Percentiles rank a stretch among this genome's conserved stretches.
Conservation (phyloP, 768 basidiomycete species). For the Termitomyces sp. region DNA sequence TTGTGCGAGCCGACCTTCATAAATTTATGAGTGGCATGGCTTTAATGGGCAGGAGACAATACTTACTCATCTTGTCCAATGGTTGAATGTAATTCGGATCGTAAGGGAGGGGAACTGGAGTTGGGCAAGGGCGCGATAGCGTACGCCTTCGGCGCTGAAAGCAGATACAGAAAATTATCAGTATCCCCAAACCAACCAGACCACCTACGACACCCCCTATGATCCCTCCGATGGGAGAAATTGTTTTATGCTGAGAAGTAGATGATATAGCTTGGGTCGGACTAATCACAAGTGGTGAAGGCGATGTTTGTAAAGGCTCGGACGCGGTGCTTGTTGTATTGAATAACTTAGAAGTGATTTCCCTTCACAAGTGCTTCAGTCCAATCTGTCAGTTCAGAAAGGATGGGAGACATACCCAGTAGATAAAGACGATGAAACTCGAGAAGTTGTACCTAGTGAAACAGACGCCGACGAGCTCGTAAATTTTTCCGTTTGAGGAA, state of each 20-base stretch:
- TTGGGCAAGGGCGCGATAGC: background rate
- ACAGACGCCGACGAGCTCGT: too few relatives aligned
- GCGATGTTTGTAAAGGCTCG: background rate
- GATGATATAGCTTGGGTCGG: too few relatives aligned
- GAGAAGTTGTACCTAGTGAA: too few relatives aligned
- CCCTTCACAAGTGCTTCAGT: too few relatives aligned
- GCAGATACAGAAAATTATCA: background rate
- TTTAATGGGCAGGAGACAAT: background rate
- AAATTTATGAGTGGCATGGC: background rate
- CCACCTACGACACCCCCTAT: slow-evolving; percentile 1
- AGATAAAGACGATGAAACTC: too few relatives aligned
- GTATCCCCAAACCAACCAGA: background rate
- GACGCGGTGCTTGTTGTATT: background rate
- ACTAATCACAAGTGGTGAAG: background rate
- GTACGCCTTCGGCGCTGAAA: background rate
- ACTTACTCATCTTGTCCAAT: background rate
- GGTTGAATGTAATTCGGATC: background rate
- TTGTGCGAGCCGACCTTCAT: background rate
- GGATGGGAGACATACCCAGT: too few relatives aligned
- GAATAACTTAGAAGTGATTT: too few relatives aligned
- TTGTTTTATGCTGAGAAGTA: too few relatives aligned
- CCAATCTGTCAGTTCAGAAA: too few relatives aligned
- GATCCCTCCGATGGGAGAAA: background rate
- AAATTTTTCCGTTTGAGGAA: too few relatives aligned
- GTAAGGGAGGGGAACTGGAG: background rate